A percentile compares a stretch with the other conserved stretches of the same genome.
Evolutionary conservation across 345 rosid species (phyloP).

Genomic region (Salix brachista): DNA sequence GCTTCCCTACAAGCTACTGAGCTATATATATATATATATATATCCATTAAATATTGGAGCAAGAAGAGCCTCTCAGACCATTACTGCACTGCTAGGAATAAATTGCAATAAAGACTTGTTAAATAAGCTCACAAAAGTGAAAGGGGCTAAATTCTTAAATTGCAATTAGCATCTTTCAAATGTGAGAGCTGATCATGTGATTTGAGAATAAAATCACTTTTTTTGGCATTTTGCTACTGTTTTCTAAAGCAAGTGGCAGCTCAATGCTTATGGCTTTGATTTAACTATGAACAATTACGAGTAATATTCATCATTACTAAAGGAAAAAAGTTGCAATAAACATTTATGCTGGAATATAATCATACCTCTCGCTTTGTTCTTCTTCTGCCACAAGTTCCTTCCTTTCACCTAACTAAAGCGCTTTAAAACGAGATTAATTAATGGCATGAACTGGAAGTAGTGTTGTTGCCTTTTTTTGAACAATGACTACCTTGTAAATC

Average conservation of each 20-base stretch:
- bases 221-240: constrained; percentile 4
- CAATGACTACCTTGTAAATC: too few species aligned
- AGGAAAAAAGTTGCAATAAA: neutral
- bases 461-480: too few species aligned
- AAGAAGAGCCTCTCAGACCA: neutral
- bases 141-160: neutral
- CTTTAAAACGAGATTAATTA: neutral
- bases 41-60: neutral
- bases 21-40: too few species aligned
- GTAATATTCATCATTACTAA: neutral
- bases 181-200: constrained; percentile 11
- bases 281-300: neutral
- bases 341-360: constrained; percentile 7
- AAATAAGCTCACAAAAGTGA: neutral
- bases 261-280: neutral
- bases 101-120: neutral
- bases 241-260: neutral
- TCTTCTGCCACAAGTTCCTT: neutral
- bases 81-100: too few species aligned
- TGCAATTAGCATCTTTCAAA: neutral
- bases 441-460: neutral
- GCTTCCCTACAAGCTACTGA: neutral
- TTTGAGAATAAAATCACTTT: constrained; percentile 10
- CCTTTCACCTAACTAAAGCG: neutral
- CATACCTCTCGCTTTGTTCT: constrained; percentile 15